Evolutionary conservation across 139 green algal genomes (phyloP), one percentile per base, ranked within the genome.

Genomic region (Ostreobium quekettii): DNA sequence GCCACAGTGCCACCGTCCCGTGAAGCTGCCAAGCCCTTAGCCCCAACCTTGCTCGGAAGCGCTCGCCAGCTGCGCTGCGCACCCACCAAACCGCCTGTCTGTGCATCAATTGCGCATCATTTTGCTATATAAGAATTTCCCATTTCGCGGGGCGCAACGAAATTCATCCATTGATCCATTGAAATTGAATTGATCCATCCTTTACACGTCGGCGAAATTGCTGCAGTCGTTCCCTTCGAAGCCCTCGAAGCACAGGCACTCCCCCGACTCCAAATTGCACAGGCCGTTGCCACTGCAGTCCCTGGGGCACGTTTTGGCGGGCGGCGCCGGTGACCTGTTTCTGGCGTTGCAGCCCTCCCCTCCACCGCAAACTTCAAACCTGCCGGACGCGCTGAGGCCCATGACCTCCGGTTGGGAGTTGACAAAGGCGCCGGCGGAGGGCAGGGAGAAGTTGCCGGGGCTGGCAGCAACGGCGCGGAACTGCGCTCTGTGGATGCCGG

Each of bases 401-500:
- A 66, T 82, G 6, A 86, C 67, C 77, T 88, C 80, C 1, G 82
- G 82, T 63, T 86, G 81, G 38, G 75, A 33, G 29, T 78, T 60
- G n/a, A 74, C 80, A 30, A 47, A 86, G 0, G 80, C 82, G 33
- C 73, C 75, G 26, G 76, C 65, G 2, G 84, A 78, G 5, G 84
- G 84, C 60, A 86, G 33, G 26, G 56, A 56, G 58, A 87, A 90
- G 4, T 15, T 58, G 33, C 84, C 84, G 22, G 68, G 56, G 0
- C 75, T 83, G 11, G 83, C 82, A 0, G 84, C 82, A 46, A 88
- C 74, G 0, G 81, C 81, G 30, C 39, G 53, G 66, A 87, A 82
- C 11, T 47, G 47, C 24, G 83, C 36, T 3, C 48, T 78, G 31
- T 74, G 60, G 5, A 79, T 80, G 39, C 84, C 84, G 3, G 84